Conservation (phyloP, 2,329 filamentous ascomycete species). For the Cadophora sp. region DNA sequence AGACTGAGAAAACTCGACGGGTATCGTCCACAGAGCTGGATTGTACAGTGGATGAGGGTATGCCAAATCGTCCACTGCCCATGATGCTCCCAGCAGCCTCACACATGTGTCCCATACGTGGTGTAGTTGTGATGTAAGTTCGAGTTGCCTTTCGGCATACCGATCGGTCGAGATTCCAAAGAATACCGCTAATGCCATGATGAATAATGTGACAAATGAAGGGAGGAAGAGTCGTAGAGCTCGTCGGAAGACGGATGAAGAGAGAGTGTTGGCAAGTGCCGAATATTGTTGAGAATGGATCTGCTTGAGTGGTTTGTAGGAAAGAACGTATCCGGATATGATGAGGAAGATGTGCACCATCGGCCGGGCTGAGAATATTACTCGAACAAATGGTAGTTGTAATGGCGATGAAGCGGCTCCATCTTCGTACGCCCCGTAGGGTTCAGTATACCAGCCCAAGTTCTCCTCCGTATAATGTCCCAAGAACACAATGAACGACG, state of each 20-base stretch:
- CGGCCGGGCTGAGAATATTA: slow-evolving; percentile 53
- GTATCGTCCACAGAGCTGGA: slow-evolving; percentile 44
- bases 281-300: slow-evolving; percentile 50
- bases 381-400: slow-evolving; percentile 54
- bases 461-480: slow-evolving; percentile 54
- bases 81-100: slow-evolving; percentile 40
- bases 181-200: slow-evolving; percentile 53
- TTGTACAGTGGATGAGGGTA: slow-evolving; percentile 38
- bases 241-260: slow-evolving; percentile 56
- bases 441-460: slow-evolving; percentile 48
- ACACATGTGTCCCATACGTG: slow-evolving; percentile 51
- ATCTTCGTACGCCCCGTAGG: slow-evolving; percentile 44
- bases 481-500: slow-evolving; percentile 56
- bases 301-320: slow-evolving; percentile 52
- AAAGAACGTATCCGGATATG: slow-evolving; percentile 57
- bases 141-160: slow-evolving; percentile 48
- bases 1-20: slow-evolving; percentile 44
- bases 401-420: slow-evolving; percentile 48
- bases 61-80: slow-evolving; percentile 34
- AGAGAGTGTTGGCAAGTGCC: slow-evolving; percentile 49
- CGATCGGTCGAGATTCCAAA: slow-evolving; percentile 54
- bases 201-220: slow-evolving; percentile 51
- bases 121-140: slow-evolving; percentile 50
- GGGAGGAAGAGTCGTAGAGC: slow-evolving; percentile 56
- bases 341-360: slow-evolving; percentile 61